A percentile compares a stretch with the other conserved stretches of the same genome.
Conservation (phyloP, 78 protist species). For the Emiliania huxleyi region DNA sequence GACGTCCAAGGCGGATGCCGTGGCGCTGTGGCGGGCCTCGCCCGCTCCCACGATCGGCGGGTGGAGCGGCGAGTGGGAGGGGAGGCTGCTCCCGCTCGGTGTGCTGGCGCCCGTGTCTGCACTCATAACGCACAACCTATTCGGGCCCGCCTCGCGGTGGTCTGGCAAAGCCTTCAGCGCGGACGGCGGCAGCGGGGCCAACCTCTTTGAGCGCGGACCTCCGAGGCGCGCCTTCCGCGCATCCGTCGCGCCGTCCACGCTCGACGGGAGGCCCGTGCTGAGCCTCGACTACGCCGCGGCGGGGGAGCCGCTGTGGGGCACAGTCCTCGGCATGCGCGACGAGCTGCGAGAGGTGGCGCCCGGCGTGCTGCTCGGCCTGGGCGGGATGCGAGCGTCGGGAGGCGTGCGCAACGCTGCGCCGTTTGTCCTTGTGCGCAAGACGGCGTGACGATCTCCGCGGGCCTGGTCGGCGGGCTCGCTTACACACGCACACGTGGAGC, state of each 20-base stretch:
- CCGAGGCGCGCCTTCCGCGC: background rate
- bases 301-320: background rate
- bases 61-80: background rate
- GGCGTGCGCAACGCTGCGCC: background rate
- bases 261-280: background rate
- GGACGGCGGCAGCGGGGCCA: background rate
- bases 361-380: background rate
- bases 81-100: background rate
- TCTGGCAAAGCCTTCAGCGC: background rate
- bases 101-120: background rate
- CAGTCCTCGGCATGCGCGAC: background rate
- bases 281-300: background rate
- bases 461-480: too few species aligned
- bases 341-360: background rate
- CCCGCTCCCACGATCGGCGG: background rate
- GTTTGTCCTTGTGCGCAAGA: background rate
- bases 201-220: background rate
- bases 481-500: too few species aligned
- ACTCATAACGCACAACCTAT: background rate
- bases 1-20: background rate
- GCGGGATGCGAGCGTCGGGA: background rate
- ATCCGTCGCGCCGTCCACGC: background rate
- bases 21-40: background rate
- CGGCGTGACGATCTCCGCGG: too few species aligned
- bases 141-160: background rate